Conservation (phyloP, 176 grass and related monocot genomes). For the Eremochloa ophiuroides region DNA sequence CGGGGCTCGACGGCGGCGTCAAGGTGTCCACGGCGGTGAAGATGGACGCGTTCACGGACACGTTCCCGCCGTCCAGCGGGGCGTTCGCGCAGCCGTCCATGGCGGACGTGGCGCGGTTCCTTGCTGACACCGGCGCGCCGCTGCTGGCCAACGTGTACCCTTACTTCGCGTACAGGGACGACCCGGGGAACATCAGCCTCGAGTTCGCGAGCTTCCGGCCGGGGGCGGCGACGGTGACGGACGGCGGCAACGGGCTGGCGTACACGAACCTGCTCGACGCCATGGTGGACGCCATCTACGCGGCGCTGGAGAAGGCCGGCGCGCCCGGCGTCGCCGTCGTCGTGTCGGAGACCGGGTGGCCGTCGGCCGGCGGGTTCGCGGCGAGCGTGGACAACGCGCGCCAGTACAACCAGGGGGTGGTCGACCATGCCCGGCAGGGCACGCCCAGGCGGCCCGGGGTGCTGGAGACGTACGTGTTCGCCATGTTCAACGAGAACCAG, state of each 20-base stretch:
- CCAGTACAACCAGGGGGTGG: slow-evolving; percentile 47
- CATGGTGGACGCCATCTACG: slow-evolving; percentile 39
- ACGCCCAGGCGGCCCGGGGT: slow-evolving; percentile 36
- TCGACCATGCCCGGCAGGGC: slow-evolving; percentile 30
- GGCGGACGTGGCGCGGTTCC: slow-evolving; percentile 17
- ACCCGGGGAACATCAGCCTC: not conserved
- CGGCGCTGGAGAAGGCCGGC: slow-evolving; percentile 54
- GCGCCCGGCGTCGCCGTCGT: slow-evolving; percentile 25
- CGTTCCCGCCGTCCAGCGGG: slow-evolving; percentile 54
- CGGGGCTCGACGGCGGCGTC: slow-evolving; percentile 24
- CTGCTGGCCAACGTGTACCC: slow-evolving; percentile 67
- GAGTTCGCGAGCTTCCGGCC: slow-evolving; percentile 46
- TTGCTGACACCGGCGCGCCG: slow-evolving; percentile 33
- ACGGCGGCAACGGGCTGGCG: slow-evolving; percentile 5
- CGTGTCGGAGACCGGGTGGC: slow-evolving; percentile 66
- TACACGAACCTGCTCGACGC: slow-evolving; percentile 68
- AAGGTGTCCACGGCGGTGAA: slow-evolving; percentile 46
- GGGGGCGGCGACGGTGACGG: slow-evolving; percentile 20
- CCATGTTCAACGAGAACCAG: slow-evolving; percentile 73
- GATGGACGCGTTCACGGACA: slow-evolving; percentile 17
- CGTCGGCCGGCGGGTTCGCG: slow-evolving; percentile 41
- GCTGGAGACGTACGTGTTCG: slow-evolving; percentile 55
- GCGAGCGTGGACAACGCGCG: slow-evolving; percentile 38
- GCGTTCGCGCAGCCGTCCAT: slow-evolving; percentile 33
- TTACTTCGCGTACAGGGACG: slow-evolving; percentile 46